Percentiles rank a stretch among this genome's conserved stretches.
phyloP scores from a whole-genome alignment of 2,329 filamentous ascomycete species.

The Fusarium sp. region DNA sequence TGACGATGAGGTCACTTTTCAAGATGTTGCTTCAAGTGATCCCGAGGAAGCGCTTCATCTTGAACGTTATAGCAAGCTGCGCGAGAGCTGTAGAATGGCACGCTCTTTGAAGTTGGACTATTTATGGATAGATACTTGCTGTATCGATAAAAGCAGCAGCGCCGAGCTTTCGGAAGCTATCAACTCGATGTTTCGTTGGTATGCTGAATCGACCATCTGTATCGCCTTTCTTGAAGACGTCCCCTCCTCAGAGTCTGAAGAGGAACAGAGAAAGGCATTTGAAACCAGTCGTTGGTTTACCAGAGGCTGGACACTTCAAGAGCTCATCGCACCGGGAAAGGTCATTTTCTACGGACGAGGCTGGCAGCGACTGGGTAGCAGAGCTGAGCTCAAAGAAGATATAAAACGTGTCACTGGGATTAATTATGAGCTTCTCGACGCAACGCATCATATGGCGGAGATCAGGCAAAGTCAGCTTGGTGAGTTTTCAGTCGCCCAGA shows the following conservation, averaged over 20 bases:
- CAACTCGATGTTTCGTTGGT: slow-evolving; percentile 49
- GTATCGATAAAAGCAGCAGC: slow-evolving; percentile 47
- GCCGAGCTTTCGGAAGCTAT: slow-evolving; percentile 47
- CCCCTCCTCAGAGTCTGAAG: neutral
- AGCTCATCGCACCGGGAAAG: slow-evolving; percentile 43
- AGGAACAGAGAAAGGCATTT: neutral
- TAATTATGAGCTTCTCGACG: slow-evolving; percentile 27
- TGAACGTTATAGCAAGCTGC: slow-evolving; percentile 32
- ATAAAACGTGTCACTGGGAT: slow-evolving; percentile 35
- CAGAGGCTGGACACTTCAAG: slow-evolving; percentile 45
- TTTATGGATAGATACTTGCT: slow-evolving; percentile 48
- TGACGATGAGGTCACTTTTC: slow-evolving; percentile 35
- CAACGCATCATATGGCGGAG: slow-evolving; percentile 12
- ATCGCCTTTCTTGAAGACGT: slow-evolving; percentile 43
- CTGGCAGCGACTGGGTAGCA: slow-evolving; percentile 34
- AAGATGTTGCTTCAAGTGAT: slow-evolving; percentile 14
- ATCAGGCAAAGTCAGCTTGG: slow-evolving; percentile 3
- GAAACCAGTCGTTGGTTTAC: slow-evolving; percentile 39
- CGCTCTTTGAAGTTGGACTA: slow-evolving; percentile 30
- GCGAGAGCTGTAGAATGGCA: slow-evolving; percentile 34
- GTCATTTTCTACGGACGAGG: slow-evolving; percentile 39
- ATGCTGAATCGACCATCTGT: slow-evolving; percentile 41
- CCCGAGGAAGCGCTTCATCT: neutral
- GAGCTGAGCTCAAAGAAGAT: slow-evolving; percentile 28
- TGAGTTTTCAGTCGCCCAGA: slow-evolving; percentile 40